These are phyloP conservation scores for Bauhinia variegata DNA, from an alignment of 306 rosid species.

Conservation along the genomic window DNA sequence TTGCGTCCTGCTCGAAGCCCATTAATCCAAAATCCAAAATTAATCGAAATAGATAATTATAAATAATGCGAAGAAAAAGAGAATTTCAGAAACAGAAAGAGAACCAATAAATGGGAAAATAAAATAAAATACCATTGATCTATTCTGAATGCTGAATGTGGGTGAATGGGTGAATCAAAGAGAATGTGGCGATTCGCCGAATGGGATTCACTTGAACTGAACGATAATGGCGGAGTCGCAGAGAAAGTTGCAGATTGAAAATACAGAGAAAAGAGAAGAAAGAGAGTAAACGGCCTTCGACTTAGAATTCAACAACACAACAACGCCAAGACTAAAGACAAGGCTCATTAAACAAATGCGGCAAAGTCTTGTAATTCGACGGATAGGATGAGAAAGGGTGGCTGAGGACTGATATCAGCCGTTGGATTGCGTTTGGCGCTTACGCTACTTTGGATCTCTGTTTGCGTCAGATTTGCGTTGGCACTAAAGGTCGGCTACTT, in stretches of 20 bases:
- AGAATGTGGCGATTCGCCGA: constrained; percentile 5
- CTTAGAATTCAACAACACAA: constrained; percentile 60
- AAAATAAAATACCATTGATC: too few relatives aligned
- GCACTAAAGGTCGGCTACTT: constrained; percentile 69
- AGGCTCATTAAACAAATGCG: constrained; percentile 44
- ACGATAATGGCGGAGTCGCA: constrained; percentile 17
- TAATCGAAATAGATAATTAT: not conserved
- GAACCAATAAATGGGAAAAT: not conserved
- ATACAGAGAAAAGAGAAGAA: constrained; percentile 24
- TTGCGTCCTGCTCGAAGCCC: constrained; percentile 54
- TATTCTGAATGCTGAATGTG: constrained; percentile 35
- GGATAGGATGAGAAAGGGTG: constrained; percentile 64
- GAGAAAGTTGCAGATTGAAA: constrained; percentile 22
- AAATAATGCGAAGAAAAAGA: not conserved
- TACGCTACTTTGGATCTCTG: constrained; percentile 87
- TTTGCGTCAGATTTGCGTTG: constrained; percentile 60
- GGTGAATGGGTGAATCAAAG: constrained; percentile 27
- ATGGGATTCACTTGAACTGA: constrained; percentile 22
- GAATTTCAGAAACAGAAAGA: not conserved
- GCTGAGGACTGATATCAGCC: constrained; percentile 32
- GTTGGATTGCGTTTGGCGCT: constrained; percentile 87
- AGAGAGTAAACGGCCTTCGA: constrained; percentile 53
- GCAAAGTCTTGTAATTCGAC: constrained; percentile 32
- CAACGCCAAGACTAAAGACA: constrained; percentile 51
- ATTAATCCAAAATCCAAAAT: not conserved